Conservation (phyloP, 2,329 filamentous ascomycete species). For the Dothistroma pini region DNA sequence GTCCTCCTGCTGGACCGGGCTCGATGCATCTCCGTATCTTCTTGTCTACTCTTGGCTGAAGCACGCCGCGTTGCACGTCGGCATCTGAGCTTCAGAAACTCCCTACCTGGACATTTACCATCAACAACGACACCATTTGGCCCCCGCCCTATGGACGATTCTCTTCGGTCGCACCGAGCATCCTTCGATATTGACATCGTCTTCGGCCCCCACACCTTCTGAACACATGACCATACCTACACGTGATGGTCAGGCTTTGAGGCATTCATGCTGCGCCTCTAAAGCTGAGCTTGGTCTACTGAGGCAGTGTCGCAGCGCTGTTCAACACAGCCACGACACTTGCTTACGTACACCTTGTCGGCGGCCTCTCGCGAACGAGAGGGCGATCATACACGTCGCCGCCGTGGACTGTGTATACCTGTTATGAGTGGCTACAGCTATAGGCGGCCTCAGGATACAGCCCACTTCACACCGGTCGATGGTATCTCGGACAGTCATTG, state of each 20-base stretch:
- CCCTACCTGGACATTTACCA: not conserved
- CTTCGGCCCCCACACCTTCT: not conserved
- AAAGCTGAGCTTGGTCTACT: not conserved
- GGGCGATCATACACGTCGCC: not conserved
- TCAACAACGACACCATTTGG: not conserved
- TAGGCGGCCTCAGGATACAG: not conserved
- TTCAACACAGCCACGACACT: not conserved
- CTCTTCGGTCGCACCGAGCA: not conserved
- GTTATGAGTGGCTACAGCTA: not conserved
- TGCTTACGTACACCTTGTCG: not conserved
- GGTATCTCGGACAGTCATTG: not conserved
- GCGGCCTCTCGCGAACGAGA: not conserved
- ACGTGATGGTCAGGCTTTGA: not conserved
- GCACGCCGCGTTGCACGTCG: not conserved
- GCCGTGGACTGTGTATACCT: not conserved
- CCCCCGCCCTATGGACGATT: not conserved
- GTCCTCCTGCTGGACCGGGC: not conserved
- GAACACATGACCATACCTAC: not conserved
- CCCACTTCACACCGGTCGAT: not conserved
- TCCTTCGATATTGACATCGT: not conserved
- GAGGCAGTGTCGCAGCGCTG: not conserved
- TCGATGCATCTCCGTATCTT: not conserved
- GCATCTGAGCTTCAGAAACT: not conserved
- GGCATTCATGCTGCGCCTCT: not conserved
- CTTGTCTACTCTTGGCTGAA: not conserved